Evolutionary conservation across 306 rosid species (phyloP).

Genomic region (Cicer yamashitae): DNA sequence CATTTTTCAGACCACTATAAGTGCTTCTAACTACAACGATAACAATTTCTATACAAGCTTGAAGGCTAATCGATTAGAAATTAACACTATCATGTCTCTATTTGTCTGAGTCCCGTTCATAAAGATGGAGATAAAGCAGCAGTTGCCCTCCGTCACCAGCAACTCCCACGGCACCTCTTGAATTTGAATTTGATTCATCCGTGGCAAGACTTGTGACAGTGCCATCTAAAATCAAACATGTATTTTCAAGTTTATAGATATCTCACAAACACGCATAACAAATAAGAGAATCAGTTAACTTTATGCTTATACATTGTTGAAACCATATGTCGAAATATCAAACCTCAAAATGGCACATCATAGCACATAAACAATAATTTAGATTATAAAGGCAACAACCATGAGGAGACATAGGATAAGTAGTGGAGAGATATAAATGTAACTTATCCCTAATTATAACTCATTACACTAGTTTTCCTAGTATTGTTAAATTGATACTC

Average conservation of each 20-base stretch:
- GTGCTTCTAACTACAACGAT: not conserved
- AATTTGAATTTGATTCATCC: conserved; percentile 62
- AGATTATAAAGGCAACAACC: conserved; percentile 22
- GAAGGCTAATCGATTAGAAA: conserved; percentile 15
- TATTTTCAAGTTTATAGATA: conserved; percentile 7
- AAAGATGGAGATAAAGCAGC: conserved; percentile 58
- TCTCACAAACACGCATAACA: conserved; percentile 20
- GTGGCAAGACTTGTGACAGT: conserved; percentile 67
- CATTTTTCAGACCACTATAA: not conserved
- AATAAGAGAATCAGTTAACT: conserved; percentile 11
- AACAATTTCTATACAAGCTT: not conserved
- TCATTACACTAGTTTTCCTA: not conserved
- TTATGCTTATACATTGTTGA: conserved; percentile 7
- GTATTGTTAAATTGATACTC: not conserved
- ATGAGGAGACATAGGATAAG: conserved; percentile 11
- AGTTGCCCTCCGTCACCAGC: conserved; percentile 57
- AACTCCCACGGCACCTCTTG: conserved; percentile 65
- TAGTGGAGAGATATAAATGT: not conserved
- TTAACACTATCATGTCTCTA: conserved; percentile 13
- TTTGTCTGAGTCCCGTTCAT: conserved; percentile 32
- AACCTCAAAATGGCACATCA: conserved; percentile 13
- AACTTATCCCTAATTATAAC: conserved; percentile 9
- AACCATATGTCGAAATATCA: not conserved
- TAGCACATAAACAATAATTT: conserved; percentile 2
- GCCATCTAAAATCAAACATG: conserved; percentile 52